These are phyloP conservation scores for Rubia yunnanensis DNA, from an alignment of 257 asterid species.

Conservation along the genomic window DNA sequence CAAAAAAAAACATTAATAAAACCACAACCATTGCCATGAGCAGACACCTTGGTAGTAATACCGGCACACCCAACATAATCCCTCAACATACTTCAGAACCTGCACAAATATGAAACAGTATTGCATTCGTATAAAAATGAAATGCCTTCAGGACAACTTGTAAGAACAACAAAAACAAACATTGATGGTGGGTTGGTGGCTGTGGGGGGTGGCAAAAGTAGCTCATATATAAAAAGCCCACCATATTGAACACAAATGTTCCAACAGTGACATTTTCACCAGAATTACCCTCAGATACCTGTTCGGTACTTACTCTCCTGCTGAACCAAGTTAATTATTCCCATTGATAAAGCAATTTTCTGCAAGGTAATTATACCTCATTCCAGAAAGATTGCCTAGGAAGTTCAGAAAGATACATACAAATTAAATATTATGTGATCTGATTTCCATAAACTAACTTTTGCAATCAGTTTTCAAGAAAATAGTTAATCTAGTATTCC, in stretches of 20 bases:
- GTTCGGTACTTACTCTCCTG: neutral
- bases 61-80: constrained; percentile 97
- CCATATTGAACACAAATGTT: neutral
- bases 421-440: neutral
- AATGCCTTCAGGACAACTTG: neutral
- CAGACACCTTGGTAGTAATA: constrained; percentile 98
- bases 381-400: neutral
- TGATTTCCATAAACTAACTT: neutral
- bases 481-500: no score
- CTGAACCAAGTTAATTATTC: neutral
- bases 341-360: neutral
- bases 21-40: constrained; percentile 94
- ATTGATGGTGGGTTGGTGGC: no score
- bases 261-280: neutral
- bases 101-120: constrained; percentile 22
- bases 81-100: constrained; percentile 90
- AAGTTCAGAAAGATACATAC: neutral
- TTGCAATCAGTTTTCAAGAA: no score
- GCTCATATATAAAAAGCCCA: neutral
- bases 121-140: neutral
- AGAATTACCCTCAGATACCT: neutral
- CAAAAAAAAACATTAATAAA: constrained; percentile 8
- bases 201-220: neutral
- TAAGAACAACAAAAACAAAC: neutral
- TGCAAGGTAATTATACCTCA: neutral